A percentile compares a stretch with the other conserved stretches of the same genome.
Evolutionary conservation across 1,284 basidiomycete species (phyloP).

Genomic region (Boletus smithii): DNA sequence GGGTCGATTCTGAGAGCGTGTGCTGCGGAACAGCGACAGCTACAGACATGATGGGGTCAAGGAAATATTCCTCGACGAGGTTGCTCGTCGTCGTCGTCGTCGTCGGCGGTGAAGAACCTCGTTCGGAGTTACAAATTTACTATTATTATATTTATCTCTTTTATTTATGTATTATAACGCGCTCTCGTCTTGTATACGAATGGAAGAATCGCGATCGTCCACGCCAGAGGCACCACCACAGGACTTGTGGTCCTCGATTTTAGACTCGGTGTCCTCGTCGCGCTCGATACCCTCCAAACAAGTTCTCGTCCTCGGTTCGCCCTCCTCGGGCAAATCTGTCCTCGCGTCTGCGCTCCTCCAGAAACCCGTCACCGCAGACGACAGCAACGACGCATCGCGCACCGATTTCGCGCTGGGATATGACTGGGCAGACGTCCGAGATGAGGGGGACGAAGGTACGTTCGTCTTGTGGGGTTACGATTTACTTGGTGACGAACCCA

Average conservation of each 20-base stretch:
- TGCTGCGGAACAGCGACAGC: conserved; percentile 56
- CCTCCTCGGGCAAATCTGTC: conserved; percentile 73
- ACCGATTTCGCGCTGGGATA: conserved; percentile 83
- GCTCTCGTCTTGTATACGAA: no score
- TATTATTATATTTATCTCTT: no score
- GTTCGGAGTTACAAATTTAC: no score
- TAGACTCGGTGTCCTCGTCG: conserved; percentile 83
- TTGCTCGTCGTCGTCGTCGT: conserved; percentile 10
- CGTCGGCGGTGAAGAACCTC: not conserved
- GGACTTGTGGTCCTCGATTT: conserved; percentile 88
- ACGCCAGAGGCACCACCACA: conserved; percentile 69
- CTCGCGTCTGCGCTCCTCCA: conserved; percentile 69
- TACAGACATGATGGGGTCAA: conserved; percentile 35
- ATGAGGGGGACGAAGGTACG: conserved; percentile 87
- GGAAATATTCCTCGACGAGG: conserved; percentile 10
- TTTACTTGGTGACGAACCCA: no score
- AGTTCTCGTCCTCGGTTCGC: conserved; percentile 76
- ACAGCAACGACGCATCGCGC: conserved; percentile 51
- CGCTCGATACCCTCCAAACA: conserved; percentile 86
- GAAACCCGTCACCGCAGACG: conserved; percentile 49
- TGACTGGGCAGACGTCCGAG: conserved; percentile 80
- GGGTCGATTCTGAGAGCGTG: conserved; percentile 60
- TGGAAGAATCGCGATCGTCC: conserved; percentile 54
- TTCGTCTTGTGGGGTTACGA: no score
- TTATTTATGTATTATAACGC: no score